phyloP scores from a whole-genome alignment of 768 basidiomycete species.

The Russula emetica region DNA sequence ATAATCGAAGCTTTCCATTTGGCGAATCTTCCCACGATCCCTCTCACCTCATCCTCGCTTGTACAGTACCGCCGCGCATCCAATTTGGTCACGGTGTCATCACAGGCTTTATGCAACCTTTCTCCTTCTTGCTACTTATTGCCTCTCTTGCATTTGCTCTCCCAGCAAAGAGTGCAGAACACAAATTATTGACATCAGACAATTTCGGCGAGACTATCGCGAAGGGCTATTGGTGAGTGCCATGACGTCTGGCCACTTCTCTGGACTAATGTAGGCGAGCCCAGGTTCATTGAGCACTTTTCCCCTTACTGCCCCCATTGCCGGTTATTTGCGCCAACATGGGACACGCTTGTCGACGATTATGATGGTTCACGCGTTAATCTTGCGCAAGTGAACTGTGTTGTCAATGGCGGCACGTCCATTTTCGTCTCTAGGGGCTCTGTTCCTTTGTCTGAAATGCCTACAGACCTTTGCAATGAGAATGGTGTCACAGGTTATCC shows the following conservation, averaged over 20 bases:
- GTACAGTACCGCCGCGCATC: too few species aligned
- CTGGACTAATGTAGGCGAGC: not conserved
- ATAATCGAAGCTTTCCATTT: conserved; percentile 55
- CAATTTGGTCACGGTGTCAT: not conserved
- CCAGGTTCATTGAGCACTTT: conserved; percentile 78
- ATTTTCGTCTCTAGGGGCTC: not conserved
- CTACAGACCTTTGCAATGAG: conserved; percentile 70
- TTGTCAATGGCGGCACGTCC: conserved; percentile 66
- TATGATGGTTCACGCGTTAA: conserved; percentile 48
- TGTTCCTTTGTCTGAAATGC: not conserved
- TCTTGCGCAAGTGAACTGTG: conserved; percentile 80
- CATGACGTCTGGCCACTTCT: not conserved
- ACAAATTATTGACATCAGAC: conserved; percentile 48
- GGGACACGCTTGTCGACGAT: conserved; percentile 62
- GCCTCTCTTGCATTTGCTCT: conserved; percentile 25
- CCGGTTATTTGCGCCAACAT: conserved; percentile 72
- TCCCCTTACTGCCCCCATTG: conserved; percentile 87
- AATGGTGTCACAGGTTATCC: conserved; percentile 72
- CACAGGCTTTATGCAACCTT: conserved; percentile 7
- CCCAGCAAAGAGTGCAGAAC: conserved; percentile 30
- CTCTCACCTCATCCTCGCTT: not conserved
- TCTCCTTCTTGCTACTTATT: conserved; percentile 23
- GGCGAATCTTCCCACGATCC: conserved; percentile 22
- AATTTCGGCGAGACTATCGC: conserved; percentile 52
- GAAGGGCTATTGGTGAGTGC: conserved; percentile 56